A percentile compares a stretch with the other conserved stretches of the same genome.
phyloP scores from a whole-genome alignment of 2,329 filamentous ascomycete genomes.

The Fusarium hainanense region DNA sequence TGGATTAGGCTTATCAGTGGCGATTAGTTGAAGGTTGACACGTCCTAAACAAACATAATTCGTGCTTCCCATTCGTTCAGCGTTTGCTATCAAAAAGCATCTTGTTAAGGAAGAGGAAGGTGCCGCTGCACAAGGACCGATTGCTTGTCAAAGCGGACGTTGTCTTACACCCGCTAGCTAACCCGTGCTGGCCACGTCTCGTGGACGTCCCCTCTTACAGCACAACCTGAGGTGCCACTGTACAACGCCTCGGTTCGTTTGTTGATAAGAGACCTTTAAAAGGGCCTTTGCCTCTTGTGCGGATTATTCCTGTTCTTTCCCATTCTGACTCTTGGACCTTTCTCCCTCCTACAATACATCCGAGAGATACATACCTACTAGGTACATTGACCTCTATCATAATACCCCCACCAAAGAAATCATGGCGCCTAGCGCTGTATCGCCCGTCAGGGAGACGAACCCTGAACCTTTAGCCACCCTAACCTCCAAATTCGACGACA shows the following conservation, averaged over 20 bases:
- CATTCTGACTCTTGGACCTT: neutral
- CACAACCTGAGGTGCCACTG: conserved; percentile 4
- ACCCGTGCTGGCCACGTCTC: conserved; percentile 29
- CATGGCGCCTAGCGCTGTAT: conserved; percentile 69
- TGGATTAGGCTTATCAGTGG: conserved; percentile 43
- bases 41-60: conserved; percentile 22
- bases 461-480: conserved; percentile 58
- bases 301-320: neutral
- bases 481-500: conserved; percentile 85
- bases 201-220: conserved; percentile 26
- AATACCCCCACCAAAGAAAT: neutral
- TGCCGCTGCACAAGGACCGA: conserved; percentile 26
- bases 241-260: conserved; percentile 30
- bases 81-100: conserved; percentile 27
- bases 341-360: neutral
- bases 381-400: neutral
- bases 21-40: conserved; percentile 20
- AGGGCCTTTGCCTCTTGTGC: conserved; percentile 10
- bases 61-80: conserved; percentile 23
- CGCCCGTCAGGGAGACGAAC: conserved; percentile 57
- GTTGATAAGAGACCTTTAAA: conserved; percentile 36
- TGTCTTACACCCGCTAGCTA: conserved; percentile 39
- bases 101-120: conserved; percentile 34
- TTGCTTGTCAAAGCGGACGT: conserved; percentile 21
- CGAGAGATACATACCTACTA: neutral